Conservation (phyloP, 2,329 filamentous ascomycete genomes). For the Chrysosporium queenslandicum region DNA sequence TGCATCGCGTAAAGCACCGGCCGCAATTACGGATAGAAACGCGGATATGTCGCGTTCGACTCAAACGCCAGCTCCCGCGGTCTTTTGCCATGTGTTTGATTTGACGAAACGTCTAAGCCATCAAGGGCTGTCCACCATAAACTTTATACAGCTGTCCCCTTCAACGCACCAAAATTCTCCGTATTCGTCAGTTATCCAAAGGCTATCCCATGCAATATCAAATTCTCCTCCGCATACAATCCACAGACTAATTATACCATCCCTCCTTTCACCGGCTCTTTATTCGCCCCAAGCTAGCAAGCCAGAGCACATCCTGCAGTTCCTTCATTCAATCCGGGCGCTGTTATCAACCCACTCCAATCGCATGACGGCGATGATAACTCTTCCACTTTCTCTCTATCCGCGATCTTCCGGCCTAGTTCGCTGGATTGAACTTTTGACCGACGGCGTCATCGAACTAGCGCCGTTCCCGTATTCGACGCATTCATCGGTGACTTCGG, state of each 20-base stretch:
- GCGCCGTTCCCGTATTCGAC: slow-evolving; percentile 58
- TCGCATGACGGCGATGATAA: slow-evolving; percentile 61
- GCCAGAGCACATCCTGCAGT: slow-evolving; percentile 66
- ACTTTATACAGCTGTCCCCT: slow-evolving; percentile 42
- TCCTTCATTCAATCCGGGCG: slow-evolving; percentile 67
- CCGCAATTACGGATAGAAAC: slow-evolving; percentile 33
- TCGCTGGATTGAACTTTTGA: slow-evolving; percentile 75
- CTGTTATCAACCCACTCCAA: slow-evolving; percentile 59
- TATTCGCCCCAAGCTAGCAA: slow-evolving; percentile 61
- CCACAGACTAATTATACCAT: slow-evolving; percentile 77
- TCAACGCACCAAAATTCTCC: slow-evolving; percentile 37
- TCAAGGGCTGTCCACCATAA: slow-evolving; percentile 43
- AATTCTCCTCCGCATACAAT: slow-evolving; percentile 51
- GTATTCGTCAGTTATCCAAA: slow-evolving; percentile 55
- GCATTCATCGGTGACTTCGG: slow-evolving; percentile 41
- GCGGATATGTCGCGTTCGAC: slow-evolving; percentile 28
- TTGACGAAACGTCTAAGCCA: slow-evolving; percentile 55
- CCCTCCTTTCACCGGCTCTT: slow-evolving; percentile 72
- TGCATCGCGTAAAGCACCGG: slow-evolving; percentile 21
- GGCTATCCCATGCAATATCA: slow-evolving; percentile 47
- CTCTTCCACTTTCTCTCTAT: slow-evolving; percentile 69
- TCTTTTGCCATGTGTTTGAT: slow-evolving; percentile 66
- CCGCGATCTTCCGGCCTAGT: slow-evolving; percentile 65
- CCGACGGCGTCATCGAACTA: slow-evolving; percentile 78
- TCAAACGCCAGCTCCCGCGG: slow-evolving; percentile 22